These are phyloP conservation scores for Colletotrichum cuscutae DNA, from an alignment of 2,329 filamentous ascomycete species.

Conservation along the genomic window DNA sequence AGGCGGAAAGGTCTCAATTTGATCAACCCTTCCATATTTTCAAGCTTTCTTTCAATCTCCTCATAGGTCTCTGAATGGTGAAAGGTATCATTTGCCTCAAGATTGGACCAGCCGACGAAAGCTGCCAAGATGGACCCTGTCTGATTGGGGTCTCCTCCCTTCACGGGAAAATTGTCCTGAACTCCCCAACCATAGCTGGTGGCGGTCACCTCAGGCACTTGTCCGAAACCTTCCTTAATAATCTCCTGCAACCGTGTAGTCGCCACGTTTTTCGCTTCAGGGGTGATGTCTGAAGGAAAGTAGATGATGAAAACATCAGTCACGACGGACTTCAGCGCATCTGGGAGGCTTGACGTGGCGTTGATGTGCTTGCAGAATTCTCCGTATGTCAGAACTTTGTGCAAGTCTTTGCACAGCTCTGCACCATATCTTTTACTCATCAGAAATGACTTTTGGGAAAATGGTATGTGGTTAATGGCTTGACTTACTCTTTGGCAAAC, in stretches of 20 bases:
- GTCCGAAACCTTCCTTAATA: slow-evolving; percentile 14
- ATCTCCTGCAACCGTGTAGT: slow-evolving; percentile 7
- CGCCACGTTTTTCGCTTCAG: slow-evolving; percentile 2
- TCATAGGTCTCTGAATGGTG: neutral
- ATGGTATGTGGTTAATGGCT: neutral
- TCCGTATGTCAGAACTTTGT: slow-evolving; percentile 34
- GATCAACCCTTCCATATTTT: neutral
- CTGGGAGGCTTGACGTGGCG: slow-evolving; percentile 28
- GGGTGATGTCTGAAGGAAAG: slow-evolving; percentile 25
- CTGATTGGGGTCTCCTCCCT: neutral
- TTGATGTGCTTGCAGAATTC: slow-evolving; percentile 38
- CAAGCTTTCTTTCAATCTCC: neutral
- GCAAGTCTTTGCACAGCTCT: slow-evolving; percentile 36
- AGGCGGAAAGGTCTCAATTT: neutral
- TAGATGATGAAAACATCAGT: slow-evolving; percentile 34
- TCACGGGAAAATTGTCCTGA: slow-evolving; percentile 16
- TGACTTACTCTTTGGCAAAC: slow-evolving; percentile 37
- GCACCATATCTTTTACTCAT: slow-evolving; percentile 25
- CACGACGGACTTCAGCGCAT: slow-evolving; percentile 34
- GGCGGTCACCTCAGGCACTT: neutral
- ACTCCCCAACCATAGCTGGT: slow-evolving; percentile 11
- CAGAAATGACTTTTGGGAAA: neutral
- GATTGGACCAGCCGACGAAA: slow-evolving; percentile 1
- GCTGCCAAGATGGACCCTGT: neutral
- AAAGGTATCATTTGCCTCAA: neutral